Base-by-base conservation (phyloP, 83 land plant genomes). In the Picea abies region DNA sequence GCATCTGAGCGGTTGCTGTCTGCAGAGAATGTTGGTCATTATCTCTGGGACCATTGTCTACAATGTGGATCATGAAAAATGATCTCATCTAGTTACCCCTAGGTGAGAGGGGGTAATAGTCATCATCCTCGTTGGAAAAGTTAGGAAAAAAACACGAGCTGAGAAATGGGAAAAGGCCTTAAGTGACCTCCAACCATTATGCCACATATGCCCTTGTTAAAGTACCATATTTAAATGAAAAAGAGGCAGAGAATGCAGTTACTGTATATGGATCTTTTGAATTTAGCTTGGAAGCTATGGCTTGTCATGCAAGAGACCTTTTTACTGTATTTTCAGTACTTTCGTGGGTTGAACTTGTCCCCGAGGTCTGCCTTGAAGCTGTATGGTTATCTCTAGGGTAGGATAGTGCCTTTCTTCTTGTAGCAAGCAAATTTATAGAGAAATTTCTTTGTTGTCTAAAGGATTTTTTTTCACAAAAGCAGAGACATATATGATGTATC, bases 141-240 rank as follows among this genome's bases (percentile, higher is more conserved):
- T 90, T 12, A 83, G 85, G 35, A 83, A 85, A 70, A 90, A 90
- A 61, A 85, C 75, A 19, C 64, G 90, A 69, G 49, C 83, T 26
- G 90, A 87, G 41, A 86, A 90, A 81, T 90, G 92, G 92, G 88
- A 87, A n/a, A 87, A 87, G 82, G 92, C 92, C n/a, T 79, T 90
- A 10, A 67, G 61, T 63, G 85, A 90, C 76, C 80, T 90, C 29
- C 80, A 84, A 60, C 87, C 90, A 39, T 90, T 90, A 83, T 82
- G 92, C 92, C 8, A 79, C 90, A 32, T 86, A 89, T 37, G 92
- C 90, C 41, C 88, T 88, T 63, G 92, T 89, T 67, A 90, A 90
- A 12, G 81, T 85, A 23, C 73, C 87, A 37, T 90, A 90, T 76
- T 81, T 89, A 69, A 86, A 86, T 86, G 90, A 89, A 71, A 89